phyloP scores from a whole-genome alignment of 2,329 filamentous ascomycete species.

The Exophiala dermatitidis region DNA sequence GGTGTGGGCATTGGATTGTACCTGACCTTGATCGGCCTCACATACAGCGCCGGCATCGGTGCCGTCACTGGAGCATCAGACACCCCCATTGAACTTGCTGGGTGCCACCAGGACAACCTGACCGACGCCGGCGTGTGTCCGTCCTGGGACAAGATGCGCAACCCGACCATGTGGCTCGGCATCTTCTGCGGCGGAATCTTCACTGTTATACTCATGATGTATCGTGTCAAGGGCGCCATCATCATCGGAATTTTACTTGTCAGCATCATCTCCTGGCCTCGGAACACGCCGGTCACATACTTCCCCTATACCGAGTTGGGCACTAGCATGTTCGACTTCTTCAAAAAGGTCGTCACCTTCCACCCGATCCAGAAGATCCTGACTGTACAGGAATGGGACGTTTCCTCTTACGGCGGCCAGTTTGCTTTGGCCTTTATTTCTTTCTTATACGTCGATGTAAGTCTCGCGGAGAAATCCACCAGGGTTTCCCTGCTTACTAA shows the following conservation, averaged over 20 bases:
- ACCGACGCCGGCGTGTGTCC: slow-evolving; percentile 52
- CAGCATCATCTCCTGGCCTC: slow-evolving; percentile 82
- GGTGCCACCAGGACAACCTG: slow-evolving; percentile 53
- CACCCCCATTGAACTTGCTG: slow-evolving; percentile 68
- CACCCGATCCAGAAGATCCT: slow-evolving; percentile 66
- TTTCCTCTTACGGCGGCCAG: slow-evolving; percentile 61
- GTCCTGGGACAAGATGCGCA: slow-evolving; percentile 66
- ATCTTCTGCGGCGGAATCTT: slow-evolving; percentile 80
- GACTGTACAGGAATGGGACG: slow-evolving; percentile 65
- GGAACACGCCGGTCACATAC: slow-evolving; percentile 66
- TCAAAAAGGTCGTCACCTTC: slow-evolving; percentile 80
- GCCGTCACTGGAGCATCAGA: slow-evolving; percentile 60
- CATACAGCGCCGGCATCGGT: slow-evolving; percentile 76
- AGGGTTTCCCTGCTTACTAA: too few relatives aligned
- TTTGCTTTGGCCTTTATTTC: slow-evolving; percentile 80
- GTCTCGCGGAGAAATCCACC: too few relatives aligned
- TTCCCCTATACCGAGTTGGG: slow-evolving; percentile 68
- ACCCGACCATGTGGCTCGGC: slow-evolving; percentile 76
- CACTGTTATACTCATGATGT: slow-evolving; percentile 74
- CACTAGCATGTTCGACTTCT: slow-evolving; percentile 70
- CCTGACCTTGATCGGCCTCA: slow-evolving; percentile 57
- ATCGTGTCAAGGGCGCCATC: slow-evolving; percentile 78
- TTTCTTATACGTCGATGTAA: slow-evolving; percentile 71
- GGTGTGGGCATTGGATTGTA: slow-evolving; percentile 82
- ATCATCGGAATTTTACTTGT: slow-evolving; percentile 77